phyloP scores from a whole-genome alignment of 208 protist species.

The Leishmania arabica region DNA sequence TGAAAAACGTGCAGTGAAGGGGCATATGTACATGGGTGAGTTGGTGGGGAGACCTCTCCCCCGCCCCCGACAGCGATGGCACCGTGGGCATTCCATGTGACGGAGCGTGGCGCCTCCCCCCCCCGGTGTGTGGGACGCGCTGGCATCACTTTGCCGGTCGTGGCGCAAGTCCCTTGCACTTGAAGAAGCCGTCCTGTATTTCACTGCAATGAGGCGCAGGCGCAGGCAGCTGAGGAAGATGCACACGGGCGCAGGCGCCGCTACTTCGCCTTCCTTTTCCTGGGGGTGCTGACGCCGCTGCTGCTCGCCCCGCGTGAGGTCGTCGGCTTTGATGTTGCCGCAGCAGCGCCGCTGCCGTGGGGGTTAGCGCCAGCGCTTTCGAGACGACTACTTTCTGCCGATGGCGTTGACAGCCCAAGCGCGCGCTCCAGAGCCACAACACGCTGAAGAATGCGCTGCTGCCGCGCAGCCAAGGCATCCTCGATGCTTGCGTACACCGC shows the following conservation, averaged over 20 bases:
- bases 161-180: neutral
- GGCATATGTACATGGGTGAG: neutral
- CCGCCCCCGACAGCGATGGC: neutral
- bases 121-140: neutral
- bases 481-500: slow-evolving; percentile 75
- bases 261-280: slow-evolving; percentile 10
- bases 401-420: slow-evolving; percentile 38
- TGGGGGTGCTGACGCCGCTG: neutral
- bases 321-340: neutral
- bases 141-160: neutral
- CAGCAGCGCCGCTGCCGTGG: neutral
- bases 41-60: neutral
- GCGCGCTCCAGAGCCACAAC: slow-evolving; percentile 64
- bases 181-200: neutral
- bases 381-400: neutral
- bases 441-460: slow-evolving; percentile 73
- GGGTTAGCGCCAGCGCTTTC: neutral
- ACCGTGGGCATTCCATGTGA: neutral
- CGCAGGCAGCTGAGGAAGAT: neutral
- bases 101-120: neutral
- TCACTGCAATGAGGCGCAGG: neutral
- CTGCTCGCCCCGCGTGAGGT: neutral
- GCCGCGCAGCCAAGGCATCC: slow-evolving; percentile 46
- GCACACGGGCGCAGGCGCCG: neutral
- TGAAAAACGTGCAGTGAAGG: neutral